Evolutionary conservation across 305 asterid species (phyloP).

Genomic region (Caryopteris hybrid): DNA sequence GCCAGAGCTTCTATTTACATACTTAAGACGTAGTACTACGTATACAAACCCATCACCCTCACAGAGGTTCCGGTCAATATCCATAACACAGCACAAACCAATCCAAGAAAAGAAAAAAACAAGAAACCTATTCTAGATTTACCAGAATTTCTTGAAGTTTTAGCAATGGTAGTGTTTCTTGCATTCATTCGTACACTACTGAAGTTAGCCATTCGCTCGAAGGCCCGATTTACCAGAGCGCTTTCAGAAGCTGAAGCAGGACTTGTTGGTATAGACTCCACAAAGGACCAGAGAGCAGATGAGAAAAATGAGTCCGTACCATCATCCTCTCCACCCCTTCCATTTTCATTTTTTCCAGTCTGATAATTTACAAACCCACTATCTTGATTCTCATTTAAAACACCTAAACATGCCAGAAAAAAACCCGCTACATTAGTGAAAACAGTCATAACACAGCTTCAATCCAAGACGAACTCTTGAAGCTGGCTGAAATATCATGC

Average conservation of each 20-base stretch:
- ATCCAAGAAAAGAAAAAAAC: constrained; percentile 60
- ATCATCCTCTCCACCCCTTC: constrained; percentile 34
- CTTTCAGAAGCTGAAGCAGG: constrained; percentile 94
- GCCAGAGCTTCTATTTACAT: constrained; percentile 24
- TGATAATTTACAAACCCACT: constrained; percentile 32
- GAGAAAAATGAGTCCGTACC: constrained; percentile 71
- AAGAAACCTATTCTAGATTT: constrained; percentile 44
- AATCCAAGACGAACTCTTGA: constrained; percentile 26
- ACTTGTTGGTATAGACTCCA: constrained; percentile 93
- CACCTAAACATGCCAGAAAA: constrained; percentile 75
- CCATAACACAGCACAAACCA: constrained; percentile 70
- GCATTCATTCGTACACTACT: constrained; percentile 49
- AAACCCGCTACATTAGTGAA: constrained; percentile 44
- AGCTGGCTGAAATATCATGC: constrained; percentile 8
- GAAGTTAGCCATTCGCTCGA: constrained; percentile 74
- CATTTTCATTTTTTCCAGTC: constrained; percentile 45
- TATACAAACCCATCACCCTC: constrained; percentile 20
- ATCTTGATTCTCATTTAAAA: constrained; percentile 31
- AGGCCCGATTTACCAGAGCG: constrained; percentile 54
- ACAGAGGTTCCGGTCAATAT: constrained; percentile 42
- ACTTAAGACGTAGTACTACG: background rate
- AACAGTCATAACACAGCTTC: constrained; percentile 19
- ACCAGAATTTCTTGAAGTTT: constrained; percentile 39
- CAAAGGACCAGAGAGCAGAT: constrained; percentile 73
- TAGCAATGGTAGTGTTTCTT: constrained; percentile 38